Base-by-base conservation (phyloP, 2,329 filamentous ascomycete genomes). In the Teratosphaeria nubilosa region DNA sequence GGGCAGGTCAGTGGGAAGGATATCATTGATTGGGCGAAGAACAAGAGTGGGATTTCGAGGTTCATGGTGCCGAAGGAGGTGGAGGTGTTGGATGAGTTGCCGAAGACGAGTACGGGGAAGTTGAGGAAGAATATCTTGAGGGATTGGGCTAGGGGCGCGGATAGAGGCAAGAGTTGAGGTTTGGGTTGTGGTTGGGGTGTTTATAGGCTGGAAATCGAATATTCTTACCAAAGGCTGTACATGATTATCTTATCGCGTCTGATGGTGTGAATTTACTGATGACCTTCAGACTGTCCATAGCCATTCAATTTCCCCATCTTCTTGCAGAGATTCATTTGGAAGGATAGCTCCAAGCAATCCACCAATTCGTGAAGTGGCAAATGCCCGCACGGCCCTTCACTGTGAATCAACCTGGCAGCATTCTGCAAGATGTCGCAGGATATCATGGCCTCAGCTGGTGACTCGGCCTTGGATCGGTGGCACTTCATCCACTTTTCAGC, bases 51-150 rank as follows among this genome's bases (percentile, higher is more conserved):
- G 30, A 96, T 99, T 65, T 91, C 88, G 75, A 85, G 85, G 63
- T 99, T 96, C 70, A 97, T 97, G 94, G 86, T 86, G 51, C 84
- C 83, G 13, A 77, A 79, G 55, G 84, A 86, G 72, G 82, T 86
- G 0, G 89, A 95, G 72, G 78, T 97, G 51, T 83, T 99, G n/a
- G 65, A 77, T 5, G 91, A 96, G 73, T 77, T 99, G 63, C 94
- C 94, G 10, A 99, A 99, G 82, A 99, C 94, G 30, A 94, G 88
- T 73, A 99, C 94, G 0, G 94, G 94, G 2, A 99, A 99, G 80
- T 81, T 97, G 60, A 86, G 90, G 81, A 99, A 99, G 83, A 97
- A 96, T 68, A 83, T 95, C 6, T 74, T 99, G 57, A 78, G 94
- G 60, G 87, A 90, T 65, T 96, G 91, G 92, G 88, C 88, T 2